phyloP scores from a whole-genome alignment of 345 rosid genomes.

The Gossypium australe region DNA sequence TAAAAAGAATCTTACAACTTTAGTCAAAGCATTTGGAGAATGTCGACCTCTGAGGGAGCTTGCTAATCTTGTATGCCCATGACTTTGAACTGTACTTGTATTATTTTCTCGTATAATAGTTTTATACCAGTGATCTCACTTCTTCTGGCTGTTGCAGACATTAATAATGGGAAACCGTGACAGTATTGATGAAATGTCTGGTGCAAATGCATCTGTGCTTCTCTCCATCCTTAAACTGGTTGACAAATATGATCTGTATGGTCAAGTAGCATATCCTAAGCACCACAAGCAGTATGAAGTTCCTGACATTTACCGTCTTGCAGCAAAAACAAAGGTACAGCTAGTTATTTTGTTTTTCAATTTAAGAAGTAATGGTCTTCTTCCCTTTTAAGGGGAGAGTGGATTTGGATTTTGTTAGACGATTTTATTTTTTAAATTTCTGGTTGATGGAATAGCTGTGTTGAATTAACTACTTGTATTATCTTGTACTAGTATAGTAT shows the following conservation, averaged over 20 bases:
- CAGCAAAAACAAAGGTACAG: constrained; percentile 52
- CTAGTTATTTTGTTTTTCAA: neutral
- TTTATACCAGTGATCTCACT: neutral
- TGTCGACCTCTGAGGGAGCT: constrained; percentile 64
- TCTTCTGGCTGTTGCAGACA: constrained; percentile 38
- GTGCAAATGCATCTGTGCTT: constrained; percentile 55
- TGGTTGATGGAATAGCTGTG: neutral
- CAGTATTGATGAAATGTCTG: constrained; percentile 66
- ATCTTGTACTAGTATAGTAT: neutral
- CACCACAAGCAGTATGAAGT: constrained; percentile 78
- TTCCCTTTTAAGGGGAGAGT: neutral
- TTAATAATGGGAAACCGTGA: constrained; percentile 76
- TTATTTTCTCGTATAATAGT: neutral
- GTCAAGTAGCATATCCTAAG: constrained; percentile 78
- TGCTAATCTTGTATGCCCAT: constrained; percentile 59
- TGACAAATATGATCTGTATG: constrained; percentile 69
- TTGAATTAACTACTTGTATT: neutral
- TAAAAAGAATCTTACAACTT: constrained; percentile 66
- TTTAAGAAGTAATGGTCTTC: neutral
- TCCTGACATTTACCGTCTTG: constrained; percentile 37
- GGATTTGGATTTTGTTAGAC: neutral
- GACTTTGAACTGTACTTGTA: neutral
- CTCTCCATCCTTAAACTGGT: constrained; percentile 67
- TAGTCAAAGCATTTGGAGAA: constrained; percentile 86
- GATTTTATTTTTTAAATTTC: neutral